phyloP scores from a whole-genome alignment of 306 rosid species.

The Prunus persica region DNA sequence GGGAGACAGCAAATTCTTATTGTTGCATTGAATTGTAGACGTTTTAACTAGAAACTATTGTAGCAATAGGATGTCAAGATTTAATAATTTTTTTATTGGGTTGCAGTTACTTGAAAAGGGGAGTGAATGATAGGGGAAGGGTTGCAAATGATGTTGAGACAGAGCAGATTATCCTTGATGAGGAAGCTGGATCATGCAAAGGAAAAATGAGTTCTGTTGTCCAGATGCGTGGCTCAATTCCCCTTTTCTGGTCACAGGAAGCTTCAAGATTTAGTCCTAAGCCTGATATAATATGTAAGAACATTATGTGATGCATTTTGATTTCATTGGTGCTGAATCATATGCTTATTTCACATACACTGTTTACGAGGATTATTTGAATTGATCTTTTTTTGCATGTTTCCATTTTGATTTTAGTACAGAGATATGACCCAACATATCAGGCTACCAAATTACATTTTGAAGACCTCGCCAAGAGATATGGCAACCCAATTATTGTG shows the following conservation, averaged over 20 bases:
- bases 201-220: slow-evolving; percentile 97
- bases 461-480: slow-evolving; percentile 85
- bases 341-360: slow-evolving; percentile 6
- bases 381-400: background rate
- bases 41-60: slow-evolving; percentile 18
- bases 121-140: slow-evolving; percentile 92
- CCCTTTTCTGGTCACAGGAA: slow-evolving; percentile 99
- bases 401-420: slow-evolving; percentile 54
- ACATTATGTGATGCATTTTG: slow-evolving; percentile 22
- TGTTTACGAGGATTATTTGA: slow-evolving; percentile 8
- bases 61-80: background rate
- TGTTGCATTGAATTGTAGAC: background rate
- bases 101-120: slow-evolving; percentile 87
- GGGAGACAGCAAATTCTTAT: background rate
- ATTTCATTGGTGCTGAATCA: background rate
- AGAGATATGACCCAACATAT: slow-evolving; percentile 95
- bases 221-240: slow-evolving; percentile 98
- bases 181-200: slow-evolving; percentile 82
- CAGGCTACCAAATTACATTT: slow-evolving; percentile 88
- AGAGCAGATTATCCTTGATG: slow-evolving; percentile 92
- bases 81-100: slow-evolving; percentile 4
- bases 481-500: slow-evolving; percentile 88
- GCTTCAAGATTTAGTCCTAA: slow-evolving; percentile 92
- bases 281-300: slow-evolving; percentile 86
- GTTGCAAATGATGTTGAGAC: slow-evolving; percentile 99